These are phyloP conservation scores for Cladosporium sp. DNA, from an alignment of 2,329 filamentous ascomycete species.

Conservation along the genomic window DNA sequence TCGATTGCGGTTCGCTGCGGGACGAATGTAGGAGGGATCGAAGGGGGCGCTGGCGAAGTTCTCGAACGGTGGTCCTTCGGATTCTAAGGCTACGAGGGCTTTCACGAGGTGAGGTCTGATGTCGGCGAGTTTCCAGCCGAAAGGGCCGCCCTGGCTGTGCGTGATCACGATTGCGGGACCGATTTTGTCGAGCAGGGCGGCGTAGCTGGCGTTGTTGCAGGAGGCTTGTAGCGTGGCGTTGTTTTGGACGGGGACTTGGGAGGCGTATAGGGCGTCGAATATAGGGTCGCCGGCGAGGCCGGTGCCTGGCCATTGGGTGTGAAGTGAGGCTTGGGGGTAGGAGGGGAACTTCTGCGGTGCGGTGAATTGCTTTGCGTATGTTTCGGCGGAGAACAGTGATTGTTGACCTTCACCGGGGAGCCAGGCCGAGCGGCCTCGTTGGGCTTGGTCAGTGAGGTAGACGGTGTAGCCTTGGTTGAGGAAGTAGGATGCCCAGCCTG, in stretches of 20 bases:
- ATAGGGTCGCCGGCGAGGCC: conserved; percentile 46
- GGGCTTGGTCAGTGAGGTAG: conserved; percentile 48
- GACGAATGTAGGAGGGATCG: conserved; percentile 24
- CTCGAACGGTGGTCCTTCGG: conserved; percentile 55
- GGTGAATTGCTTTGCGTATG: conserved; percentile 40
- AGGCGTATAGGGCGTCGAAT: conserved; percentile 54
- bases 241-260: conserved; percentile 44
- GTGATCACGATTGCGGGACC: conserved; percentile 51
- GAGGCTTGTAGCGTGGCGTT: conserved; percentile 38
- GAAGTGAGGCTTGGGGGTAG: conserved; percentile 47
- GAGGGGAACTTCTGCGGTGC: conserved; percentile 40
- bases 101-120: conserved; percentile 51
- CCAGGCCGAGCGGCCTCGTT: conserved; percentile 38
- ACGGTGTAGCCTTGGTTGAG: conserved; percentile 49
- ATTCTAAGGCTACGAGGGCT: conserved; percentile 56
- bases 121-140: conserved; percentile 53
- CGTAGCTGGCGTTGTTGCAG: conserved; percentile 24
- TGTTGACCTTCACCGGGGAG: conserved; percentile 25
- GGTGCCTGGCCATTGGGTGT: conserved; percentile 48
- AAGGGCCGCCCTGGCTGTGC: conserved; percentile 53
- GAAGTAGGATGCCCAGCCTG: conserved; percentile 53
- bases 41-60: conserved; percentile 29
- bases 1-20: conserved; percentile 23
- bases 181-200: conserved; percentile 47
- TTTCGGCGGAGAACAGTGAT: conserved; percentile 29